These are phyloP conservation scores for Skeletonema grethae DNA, from an alignment of 108 stramenopile genomes.

Conservation along the genomic window DNA sequence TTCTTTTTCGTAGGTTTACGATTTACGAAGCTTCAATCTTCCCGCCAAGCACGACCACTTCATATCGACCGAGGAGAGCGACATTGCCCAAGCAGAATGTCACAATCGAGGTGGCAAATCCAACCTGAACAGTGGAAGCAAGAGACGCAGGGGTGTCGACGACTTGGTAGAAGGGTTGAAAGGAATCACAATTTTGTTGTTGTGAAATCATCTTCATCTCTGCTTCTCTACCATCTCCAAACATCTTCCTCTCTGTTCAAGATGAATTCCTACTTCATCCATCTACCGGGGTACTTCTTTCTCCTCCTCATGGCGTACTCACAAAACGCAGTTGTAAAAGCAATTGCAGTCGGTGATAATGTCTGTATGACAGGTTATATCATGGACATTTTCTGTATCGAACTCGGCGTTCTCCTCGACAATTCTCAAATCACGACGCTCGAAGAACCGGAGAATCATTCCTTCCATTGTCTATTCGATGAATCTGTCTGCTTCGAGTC, in stretches of 20 bases:
- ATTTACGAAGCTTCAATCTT: too few species aligned
- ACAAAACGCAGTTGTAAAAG: neutral
- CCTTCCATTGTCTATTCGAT: slow-evolving; percentile 56
- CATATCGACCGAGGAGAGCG: too few species aligned
- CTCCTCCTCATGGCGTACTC: neutral
- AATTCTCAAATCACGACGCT: slow-evolving; percentile 31
- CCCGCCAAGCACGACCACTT: neutral
- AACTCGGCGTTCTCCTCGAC: slow-evolving; percentile 37
- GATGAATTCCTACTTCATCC: neutral
- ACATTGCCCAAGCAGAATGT: neutral
- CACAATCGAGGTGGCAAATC: neutral
- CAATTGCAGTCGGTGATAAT: slow-evolving; percentile 27
- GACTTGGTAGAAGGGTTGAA: neutral
- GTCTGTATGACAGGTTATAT: slow-evolving; percentile 41
- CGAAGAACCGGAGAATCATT: slow-evolving; percentile 41
- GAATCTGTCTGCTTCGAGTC: slow-evolving; percentile 19
- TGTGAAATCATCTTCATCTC: too few species aligned
- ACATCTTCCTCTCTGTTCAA: neutral
- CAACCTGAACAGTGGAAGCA: neutral
- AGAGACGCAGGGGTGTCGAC: neutral
- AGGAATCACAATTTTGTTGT: too few species aligned
- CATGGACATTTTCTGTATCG: slow-evolving; percentile 47
- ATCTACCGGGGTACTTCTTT: neutral
- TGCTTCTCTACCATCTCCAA: too few species aligned
- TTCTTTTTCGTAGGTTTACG: too few species aligned